A percentile compares a stretch with the other conserved stretches of the same genome.
Evolutionary conservation across 352 stramenopile genomes (phyloP).

Genomic region (Pythium dissimile): DNA sequence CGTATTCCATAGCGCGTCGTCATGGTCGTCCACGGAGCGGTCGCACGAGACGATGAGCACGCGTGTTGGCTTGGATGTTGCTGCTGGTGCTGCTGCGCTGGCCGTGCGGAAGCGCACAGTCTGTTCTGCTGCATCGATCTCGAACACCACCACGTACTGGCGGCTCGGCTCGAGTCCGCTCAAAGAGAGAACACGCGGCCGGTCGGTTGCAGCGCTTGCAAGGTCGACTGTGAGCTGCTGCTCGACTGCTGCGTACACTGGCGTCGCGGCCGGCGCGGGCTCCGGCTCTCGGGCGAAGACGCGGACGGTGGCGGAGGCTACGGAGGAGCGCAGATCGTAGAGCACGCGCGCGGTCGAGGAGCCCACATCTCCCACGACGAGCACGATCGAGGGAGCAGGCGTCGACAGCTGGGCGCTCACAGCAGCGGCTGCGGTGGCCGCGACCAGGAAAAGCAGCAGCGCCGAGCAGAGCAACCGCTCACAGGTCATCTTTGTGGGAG

Average conservation of each 20-base stretch:
- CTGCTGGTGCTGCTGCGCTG: neutral
- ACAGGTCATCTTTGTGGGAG: no score
- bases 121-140: neutral
- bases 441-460: no score
- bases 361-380: neutral
- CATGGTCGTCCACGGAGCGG: constrained; percentile 43
- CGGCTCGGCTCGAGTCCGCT: neutral
- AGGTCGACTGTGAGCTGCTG: neutral
- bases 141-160: neutral
- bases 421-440: no score
- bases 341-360: neutral
- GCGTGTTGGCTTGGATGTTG: constrained; percentile 18
- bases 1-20: constrained; percentile 53
- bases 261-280: no score
- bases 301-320: neutral
- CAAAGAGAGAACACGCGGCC: neutral
- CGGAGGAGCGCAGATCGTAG: neutral
- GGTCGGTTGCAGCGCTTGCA: neutral
- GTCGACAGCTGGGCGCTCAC: no score
- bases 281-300: neutral
- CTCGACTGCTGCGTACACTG: neutral
- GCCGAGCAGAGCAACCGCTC: no score
- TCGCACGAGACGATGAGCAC: constrained; percentile 57
- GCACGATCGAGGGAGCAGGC: no score
- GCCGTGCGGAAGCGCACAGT: neutral